phyloP scores from a whole-genome alignment of 2,329 filamentous ascomycete species.

The Paraphoma chrysanthemicola region DNA sequence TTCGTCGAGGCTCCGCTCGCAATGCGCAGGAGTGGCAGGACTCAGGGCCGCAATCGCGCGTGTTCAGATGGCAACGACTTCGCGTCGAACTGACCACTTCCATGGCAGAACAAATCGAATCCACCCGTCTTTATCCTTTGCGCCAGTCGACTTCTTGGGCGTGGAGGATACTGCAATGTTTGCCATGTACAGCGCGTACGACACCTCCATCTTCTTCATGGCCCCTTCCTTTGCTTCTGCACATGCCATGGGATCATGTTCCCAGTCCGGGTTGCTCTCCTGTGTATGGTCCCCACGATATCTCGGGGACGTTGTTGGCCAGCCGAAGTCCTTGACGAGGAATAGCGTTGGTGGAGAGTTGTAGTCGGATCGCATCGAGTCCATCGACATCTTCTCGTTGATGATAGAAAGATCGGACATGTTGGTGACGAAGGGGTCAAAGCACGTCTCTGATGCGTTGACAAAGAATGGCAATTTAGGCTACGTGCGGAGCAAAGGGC shows the following conservation, averaged over 20 bases:
- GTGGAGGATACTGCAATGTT: constrained; percentile 9
- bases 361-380: not conserved
- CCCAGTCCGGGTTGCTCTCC: constrained; percentile 35
- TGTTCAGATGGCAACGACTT: constrained; percentile 3
- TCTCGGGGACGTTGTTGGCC: constrained; percentile 26
- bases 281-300: constrained; percentile 34
- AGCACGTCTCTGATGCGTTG: constrained; percentile 10
- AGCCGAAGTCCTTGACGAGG: constrained; percentile 32
- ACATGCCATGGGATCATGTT: constrained; percentile 29
- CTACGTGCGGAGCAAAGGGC: not conserved
- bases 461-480: not conserved
- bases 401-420: constrained; percentile 17
- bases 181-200: constrained; percentile 33
- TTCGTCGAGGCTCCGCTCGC: too few relatives aligned
- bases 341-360: constrained; percentile 11
- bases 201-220: constrained; percentile 30
- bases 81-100: constrained; percentile 4
- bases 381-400: constrained; percentile 18
- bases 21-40: too few relatives aligned
- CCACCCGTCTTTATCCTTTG: constrained; percentile 25
- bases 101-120: constrained; percentile 24
- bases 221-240: constrained; percentile 26
- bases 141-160: not conserved
- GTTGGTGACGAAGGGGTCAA: constrained; percentile 3
- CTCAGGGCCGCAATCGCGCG: not conserved